Percentiles rank a stretch among this genome's conserved stretches.
Evolutionary conservation across 1,139 yeast species (phyloP).

Genomic region (Candida labiduridarum): DNA sequence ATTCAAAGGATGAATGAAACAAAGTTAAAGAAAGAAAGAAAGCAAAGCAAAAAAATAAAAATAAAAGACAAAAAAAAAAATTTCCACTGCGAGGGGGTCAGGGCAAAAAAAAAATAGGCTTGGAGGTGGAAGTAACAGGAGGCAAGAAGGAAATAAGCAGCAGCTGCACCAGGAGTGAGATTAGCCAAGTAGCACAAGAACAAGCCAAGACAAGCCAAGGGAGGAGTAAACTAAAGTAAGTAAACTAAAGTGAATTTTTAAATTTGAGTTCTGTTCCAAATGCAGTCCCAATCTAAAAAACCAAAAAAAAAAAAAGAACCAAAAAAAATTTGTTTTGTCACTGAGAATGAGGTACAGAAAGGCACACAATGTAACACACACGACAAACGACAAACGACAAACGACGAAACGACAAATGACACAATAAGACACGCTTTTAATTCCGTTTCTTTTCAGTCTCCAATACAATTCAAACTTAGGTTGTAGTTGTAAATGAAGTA

Average conservation of each 20-base stretch:
- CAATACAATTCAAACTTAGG: no score
- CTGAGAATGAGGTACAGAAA: conserved; percentile 3
- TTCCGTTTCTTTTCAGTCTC: not conserved
- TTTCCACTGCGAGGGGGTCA: not conserved
- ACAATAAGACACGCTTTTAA: not conserved
- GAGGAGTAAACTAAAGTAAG: no score
- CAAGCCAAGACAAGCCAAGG: not conserved
- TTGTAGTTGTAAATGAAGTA: no score
- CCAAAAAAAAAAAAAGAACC: not conserved
- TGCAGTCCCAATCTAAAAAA: no score
- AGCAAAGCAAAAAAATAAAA: not conserved
- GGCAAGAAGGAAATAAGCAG: no score
- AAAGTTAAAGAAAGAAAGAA: not conserved
- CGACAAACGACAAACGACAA: not conserved
- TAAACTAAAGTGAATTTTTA: no score
- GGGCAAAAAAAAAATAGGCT: not conserved
- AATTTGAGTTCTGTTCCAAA: no score
- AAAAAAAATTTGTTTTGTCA: not conserved
- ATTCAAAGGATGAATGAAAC: no score
- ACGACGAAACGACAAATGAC: not conserved
- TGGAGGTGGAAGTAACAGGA: not conserved
- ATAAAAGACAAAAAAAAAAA: not conserved
- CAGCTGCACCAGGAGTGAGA: no score
- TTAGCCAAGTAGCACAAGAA: not conserved
- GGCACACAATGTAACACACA: conserved; percentile 3